Conservation (phyloP, 1,139 yeast species). For the Hansenula sp. region DNA sequence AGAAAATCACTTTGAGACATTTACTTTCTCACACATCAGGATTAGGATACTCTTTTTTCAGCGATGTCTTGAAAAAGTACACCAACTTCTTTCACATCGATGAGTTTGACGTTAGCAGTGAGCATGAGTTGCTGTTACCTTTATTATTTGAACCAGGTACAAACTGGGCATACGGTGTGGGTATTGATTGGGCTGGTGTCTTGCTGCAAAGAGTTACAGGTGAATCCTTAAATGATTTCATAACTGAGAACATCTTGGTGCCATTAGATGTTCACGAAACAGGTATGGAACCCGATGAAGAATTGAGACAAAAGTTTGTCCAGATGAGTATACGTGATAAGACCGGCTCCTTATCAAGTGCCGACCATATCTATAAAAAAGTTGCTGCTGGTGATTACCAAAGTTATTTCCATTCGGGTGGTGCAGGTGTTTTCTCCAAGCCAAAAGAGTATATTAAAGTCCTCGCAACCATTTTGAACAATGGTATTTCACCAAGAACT, state of each 20-base stretch:
- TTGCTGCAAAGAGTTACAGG: slow-evolving; percentile 43
- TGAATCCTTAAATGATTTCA: slow-evolving; percentile 36
- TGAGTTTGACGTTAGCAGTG: slow-evolving; percentile 12
- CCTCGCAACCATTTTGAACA: slow-evolving; percentile 30
- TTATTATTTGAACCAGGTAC: slow-evolving; percentile 52
- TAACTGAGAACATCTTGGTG: slow-evolving; percentile 36
- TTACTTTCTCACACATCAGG: slow-evolving; percentile 52
- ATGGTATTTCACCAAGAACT: slow-evolving; percentile 29
- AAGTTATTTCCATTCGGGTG: slow-evolving; percentile 29
- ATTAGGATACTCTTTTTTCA: slow-evolving; percentile 43
- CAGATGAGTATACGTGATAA: slow-evolving; percentile 14
- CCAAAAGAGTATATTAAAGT: slow-evolving; percentile 32
- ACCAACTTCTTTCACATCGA: slow-evolving; percentile 22
- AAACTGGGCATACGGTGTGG: slow-evolving; percentile 47
- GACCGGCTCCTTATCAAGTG: slow-evolving; percentile 8
- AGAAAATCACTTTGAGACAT: slow-evolving; percentile 41
- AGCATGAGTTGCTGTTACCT: slow-evolving; percentile 29
- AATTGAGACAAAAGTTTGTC: slow-evolving; percentile 13
- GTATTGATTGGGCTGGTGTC: slow-evolving; percentile 51
- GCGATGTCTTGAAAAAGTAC: slow-evolving; percentile 22
- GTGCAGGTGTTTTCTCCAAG: slow-evolving; percentile 33
- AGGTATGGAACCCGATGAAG: slow-evolving; percentile 14
- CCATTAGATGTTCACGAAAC: slow-evolving; percentile 34
- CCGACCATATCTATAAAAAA: slow-evolving; percentile 9
- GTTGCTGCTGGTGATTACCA: slow-evolving; percentile 10